Percentiles rank a stretch among this genome's conserved stretches.
phyloP scores from a whole-genome alignment of 805 yeast species.

The Scheffersomyces amazonensis region DNA sequence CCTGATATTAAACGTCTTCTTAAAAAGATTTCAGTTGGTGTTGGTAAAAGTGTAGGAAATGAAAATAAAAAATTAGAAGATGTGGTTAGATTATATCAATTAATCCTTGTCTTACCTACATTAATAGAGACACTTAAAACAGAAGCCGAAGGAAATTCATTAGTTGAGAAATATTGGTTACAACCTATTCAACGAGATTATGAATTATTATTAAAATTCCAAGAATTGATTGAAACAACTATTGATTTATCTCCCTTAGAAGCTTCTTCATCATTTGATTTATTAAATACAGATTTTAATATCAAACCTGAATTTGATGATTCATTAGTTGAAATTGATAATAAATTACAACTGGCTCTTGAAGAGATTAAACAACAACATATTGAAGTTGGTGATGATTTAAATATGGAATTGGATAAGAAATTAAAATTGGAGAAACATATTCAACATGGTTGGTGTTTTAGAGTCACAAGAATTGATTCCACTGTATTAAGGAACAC shows the following conservation, averaged over 20 bases:
- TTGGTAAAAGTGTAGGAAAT: slow-evolving; percentile 25
- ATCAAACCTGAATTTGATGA: slow-evolving; percentile 91
- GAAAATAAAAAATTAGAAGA: slow-evolving; percentile 74
- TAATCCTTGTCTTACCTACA: slow-evolving; percentile 69
- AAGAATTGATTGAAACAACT: slow-evolving; percentile 88
- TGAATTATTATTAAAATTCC: slow-evolving; percentile 58
- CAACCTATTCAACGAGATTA: slow-evolving; percentile 50
- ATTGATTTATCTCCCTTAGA: slow-evolving; percentile 83
- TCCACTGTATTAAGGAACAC: slow-evolving; percentile 70
- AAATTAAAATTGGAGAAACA: slow-evolving; percentile 88
- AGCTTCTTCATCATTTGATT: slow-evolving; percentile 32
- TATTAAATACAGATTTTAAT: slow-evolving; percentile 64
- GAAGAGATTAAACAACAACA: slow-evolving; percentile 60
- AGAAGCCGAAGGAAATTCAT: slow-evolving; percentile 16
- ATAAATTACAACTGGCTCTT: slow-evolving; percentile 52
- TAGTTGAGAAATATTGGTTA: slow-evolving; percentile 55
- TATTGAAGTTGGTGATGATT: slow-evolving; percentile 63
- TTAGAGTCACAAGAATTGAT: slow-evolving; percentile 88
- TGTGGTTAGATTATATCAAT: slow-evolving; percentile 83
- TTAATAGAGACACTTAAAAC: slow-evolving; percentile 52
- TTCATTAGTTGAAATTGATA: slow-evolving; percentile 58
- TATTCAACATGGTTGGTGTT: slow-evolving; percentile 89
- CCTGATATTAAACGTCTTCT: slow-evolving; percentile 82
- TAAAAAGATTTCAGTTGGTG: slow-evolving; percentile 52
- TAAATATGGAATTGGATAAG: slow-evolving; percentile 80